These are phyloP conservation scores for Lagenaria siceraria DNA, from an alignment of 306 rosid genomes.

Conservation along the genomic window DNA sequence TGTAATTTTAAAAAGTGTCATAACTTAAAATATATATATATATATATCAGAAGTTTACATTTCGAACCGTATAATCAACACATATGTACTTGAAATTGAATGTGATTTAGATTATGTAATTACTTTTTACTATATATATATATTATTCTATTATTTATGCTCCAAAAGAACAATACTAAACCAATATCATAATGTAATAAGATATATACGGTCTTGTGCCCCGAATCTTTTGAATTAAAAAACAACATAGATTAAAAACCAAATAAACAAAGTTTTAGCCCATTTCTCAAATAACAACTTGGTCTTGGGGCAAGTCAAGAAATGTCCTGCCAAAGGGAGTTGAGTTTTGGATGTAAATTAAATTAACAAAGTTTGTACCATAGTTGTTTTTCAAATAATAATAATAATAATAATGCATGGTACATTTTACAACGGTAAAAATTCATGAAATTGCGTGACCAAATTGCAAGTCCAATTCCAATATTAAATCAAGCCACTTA, in stretches of 20 bases:
- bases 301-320: neutral
- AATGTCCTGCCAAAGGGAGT: neutral
- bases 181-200: no score
- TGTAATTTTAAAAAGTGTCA: no score
- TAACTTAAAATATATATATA: no score
- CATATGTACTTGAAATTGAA: no score
- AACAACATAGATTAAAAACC: neutral
- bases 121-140: no score
- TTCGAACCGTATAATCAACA: no score
- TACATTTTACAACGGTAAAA: neutral
- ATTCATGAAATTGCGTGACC: constrained; percentile 2
- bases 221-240: no score
- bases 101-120: no score
- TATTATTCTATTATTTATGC: no score
- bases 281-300: neutral
- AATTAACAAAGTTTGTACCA: neutral
- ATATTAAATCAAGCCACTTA: neutral
- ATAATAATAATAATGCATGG: neutral
- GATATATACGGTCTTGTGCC: no score
- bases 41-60: no score
- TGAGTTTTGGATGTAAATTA: neutral
- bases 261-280: neutral
- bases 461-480: neutral
- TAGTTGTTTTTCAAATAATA: neutral
- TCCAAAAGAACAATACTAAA: no score